Conservation (phyloP, 31 red algal species). For the Porphyra umbilicalis region DNA sequence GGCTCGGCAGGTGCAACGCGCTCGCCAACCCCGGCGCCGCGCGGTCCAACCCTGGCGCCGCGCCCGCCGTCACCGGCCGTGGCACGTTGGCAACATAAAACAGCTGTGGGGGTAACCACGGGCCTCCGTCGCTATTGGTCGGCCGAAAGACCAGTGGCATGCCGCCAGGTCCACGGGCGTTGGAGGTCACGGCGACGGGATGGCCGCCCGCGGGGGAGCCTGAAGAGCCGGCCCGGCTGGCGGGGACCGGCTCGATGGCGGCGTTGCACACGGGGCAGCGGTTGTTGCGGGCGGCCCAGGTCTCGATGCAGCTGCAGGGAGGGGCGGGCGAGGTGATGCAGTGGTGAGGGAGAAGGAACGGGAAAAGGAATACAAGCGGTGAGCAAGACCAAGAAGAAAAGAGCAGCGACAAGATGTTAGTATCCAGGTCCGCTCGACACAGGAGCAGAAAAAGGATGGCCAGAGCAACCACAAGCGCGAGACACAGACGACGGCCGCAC, state of each 20-base stretch:
- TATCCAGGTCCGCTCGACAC: too few relatives aligned
- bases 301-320: background rate
- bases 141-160: background rate
- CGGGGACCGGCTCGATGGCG: background rate
- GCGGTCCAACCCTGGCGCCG: too few relatives aligned
- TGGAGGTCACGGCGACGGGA: too few relatives aligned
- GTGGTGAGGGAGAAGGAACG: background rate
- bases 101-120: background rate
- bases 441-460: too few relatives aligned
- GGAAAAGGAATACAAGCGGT: too few relatives aligned
- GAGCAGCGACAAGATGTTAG: background rate
- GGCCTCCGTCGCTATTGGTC: background rate
- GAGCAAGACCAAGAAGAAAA: too few relatives aligned
- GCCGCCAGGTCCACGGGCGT: background rate
- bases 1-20: background rate
- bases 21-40: background rate
- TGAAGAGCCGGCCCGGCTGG: background rate
- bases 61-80: background rate
- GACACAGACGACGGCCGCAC: too few relatives aligned
- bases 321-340: background rate
- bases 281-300: background rate
- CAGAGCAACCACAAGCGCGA: too few relatives aligned
- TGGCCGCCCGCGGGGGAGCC: background rate
- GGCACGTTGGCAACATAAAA: background rate
- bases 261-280: background rate